Percentiles rank a stretch among this genome's conserved stretches.
phyloP scores from a whole-genome alignment of 2,329 filamentous ascomycete species.

The Erysiphe neolycopersici region DNA sequence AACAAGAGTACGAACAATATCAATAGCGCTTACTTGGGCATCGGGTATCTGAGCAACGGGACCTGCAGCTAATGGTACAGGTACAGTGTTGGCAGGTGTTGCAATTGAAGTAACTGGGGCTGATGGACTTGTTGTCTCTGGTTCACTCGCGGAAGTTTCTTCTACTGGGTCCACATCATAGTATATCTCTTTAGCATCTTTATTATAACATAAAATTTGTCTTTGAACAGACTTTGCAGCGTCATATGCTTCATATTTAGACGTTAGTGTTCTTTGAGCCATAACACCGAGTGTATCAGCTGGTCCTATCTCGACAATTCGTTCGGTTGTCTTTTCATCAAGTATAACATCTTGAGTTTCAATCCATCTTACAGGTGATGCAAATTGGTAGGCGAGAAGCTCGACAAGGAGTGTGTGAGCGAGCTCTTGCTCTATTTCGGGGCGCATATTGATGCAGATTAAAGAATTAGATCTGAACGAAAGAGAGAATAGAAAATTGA shows the following conservation, averaged over 20 bases:
- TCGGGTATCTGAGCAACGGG: slow-evolving; percentile 73
- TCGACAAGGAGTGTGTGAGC: slow-evolving; percentile 94
- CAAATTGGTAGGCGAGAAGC: slow-evolving; percentile 97
- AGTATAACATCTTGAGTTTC: slow-evolving; percentile 99
- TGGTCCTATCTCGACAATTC: slow-evolving; percentile 91
- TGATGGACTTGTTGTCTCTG: slow-evolving; percentile 10
- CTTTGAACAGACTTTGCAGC: slow-evolving; percentile 87
- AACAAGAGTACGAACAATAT: slow-evolving; percentile 69
- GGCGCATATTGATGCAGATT: slow-evolving; percentile 41
- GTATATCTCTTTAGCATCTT: slow-evolving; percentile 97
- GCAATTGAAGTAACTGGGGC: slow-evolving; percentile 18
- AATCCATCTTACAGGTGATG: slow-evolving; percentile 97
- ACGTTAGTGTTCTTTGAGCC: slow-evolving; percentile 83
- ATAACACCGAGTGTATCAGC: slow-evolving; percentile 93
- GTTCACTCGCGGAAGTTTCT: slow-evolving; percentile 48
- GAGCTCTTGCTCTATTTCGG: slow-evolving; percentile 97
- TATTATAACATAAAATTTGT: slow-evolving; percentile 98
- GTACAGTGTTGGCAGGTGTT: slow-evolving; percentile 25
- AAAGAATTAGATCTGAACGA: background rate
- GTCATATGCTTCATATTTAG: slow-evolving; percentile 97
- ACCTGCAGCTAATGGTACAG: slow-evolving; percentile 40
- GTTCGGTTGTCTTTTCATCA: slow-evolving; percentile 81
- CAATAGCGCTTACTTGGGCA: slow-evolving; percentile 62
- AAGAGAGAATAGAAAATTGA: background rate
- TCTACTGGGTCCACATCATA: slow-evolving; percentile 92